Evolutionary conservation across 176 grass and related monocot genomes (phyloP).

Genomic region (Puya raimondii): DNA sequence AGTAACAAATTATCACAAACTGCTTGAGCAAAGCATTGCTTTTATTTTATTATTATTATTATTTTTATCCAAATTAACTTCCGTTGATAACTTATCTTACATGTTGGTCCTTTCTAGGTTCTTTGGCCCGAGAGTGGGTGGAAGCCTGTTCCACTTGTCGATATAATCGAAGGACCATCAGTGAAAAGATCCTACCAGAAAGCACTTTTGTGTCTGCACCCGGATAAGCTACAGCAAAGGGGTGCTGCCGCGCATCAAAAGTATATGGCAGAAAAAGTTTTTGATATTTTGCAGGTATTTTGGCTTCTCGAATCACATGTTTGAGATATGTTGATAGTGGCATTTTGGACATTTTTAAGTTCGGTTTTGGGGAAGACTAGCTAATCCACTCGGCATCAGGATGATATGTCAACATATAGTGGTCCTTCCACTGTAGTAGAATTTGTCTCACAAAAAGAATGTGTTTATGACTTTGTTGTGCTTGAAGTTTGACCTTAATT

Average conservation of each 20-base stretch:
- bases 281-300: slow-evolving; percentile 95
- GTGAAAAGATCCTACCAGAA: slow-evolving; percentile 90
- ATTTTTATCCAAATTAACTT: not conserved
- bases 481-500: too few relatives aligned
- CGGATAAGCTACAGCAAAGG: slow-evolving; percentile 87
- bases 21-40: not conserved
- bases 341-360: not conserved
- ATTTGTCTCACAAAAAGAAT: too few relatives aligned
- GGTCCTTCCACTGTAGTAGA: too few relatives aligned
- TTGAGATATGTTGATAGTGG: not conserved
- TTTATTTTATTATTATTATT: not conserved
- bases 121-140: slow-evolving; percentile 82
- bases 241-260: slow-evolving; percentile 62
- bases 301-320: not conserved
- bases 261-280: slow-evolving; percentile 88
- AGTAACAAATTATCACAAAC: not conserved
- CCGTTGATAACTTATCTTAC: not conserved
- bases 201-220: slow-evolving; percentile 84
- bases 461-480: too few relatives aligned
- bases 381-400: not conserved
- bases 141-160: slow-evolving; percentile 78
- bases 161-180: slow-evolving; percentile 80
- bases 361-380: not conserved
- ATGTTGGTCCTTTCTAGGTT: slow-evolving; percentile 35
- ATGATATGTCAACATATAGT: not conserved